phyloP scores from a whole-genome alignment of 768 basidiomycete genomes.

The Hebeloma cylindrosporum region DNA sequence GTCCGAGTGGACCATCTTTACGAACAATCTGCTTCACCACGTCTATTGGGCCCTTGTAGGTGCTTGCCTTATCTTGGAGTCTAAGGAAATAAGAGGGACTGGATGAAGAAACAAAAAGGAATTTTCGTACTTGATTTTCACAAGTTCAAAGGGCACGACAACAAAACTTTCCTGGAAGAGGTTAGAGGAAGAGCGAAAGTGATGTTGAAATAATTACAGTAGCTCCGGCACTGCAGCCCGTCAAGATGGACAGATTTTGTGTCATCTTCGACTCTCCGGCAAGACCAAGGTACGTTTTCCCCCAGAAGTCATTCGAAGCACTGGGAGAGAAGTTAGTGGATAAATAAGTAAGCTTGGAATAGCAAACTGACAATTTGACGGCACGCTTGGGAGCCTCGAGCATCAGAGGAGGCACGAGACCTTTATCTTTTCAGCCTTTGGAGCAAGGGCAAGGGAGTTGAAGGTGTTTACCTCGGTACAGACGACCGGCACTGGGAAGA shows the following conservation, averaged over 20 bases:
- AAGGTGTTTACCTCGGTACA: constrained; percentile 76
- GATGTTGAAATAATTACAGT: constrained; percentile 51
- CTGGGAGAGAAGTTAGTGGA: constrained; percentile 12
- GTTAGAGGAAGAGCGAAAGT: not conserved
- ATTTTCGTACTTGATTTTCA: constrained; percentile 74
- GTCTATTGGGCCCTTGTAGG: constrained; percentile 88
- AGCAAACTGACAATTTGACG: constrained; percentile 75
- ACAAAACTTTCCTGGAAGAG: constrained; percentile 74
- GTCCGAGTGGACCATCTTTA: constrained; percentile 78
- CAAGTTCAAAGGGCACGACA: constrained; percentile 95
- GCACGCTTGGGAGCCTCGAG: constrained; percentile 98
- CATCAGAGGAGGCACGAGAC: constrained; percentile 92
- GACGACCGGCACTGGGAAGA: constrained; percentile 59
- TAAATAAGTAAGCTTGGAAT: not conserved
- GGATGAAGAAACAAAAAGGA: not conserved
- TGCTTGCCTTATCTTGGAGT: constrained; percentile 90
- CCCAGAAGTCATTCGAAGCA: constrained; percentile 96
- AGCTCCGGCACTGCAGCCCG: constrained; percentile 92
- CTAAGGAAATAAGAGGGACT: constrained; percentile 32
- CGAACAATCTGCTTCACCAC: constrained; percentile 78
- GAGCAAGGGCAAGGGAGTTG: not conserved
- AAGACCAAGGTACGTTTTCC: constrained; percentile 64
- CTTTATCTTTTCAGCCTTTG: constrained; percentile 32
- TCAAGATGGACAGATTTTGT: constrained; percentile 81
- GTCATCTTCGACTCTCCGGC: constrained; percentile 84